Evolutionary conservation across 768 basidiomycete species (phyloP), one percentile per base, ranked within the genome.

Genomic region (Psilocybe tampanensis): DNA sequence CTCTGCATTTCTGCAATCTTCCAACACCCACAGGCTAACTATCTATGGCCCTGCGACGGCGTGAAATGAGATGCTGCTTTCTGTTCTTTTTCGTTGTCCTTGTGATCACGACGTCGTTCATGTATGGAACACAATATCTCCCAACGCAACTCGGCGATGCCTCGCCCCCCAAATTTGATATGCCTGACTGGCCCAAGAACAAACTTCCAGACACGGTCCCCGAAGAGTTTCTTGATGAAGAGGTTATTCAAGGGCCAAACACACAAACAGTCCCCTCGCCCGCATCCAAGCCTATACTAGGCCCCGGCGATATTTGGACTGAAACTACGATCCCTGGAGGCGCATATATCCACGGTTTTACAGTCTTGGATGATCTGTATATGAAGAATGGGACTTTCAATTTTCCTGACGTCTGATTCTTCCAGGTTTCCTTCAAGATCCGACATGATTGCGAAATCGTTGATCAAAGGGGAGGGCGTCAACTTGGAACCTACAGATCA

Each of bases 361-460:
- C 88, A 0, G 72, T 90, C 43, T 82, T 91, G 58, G 82, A 84
- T 50, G 82, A 88, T 60, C 68, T 93, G 8, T 90, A 92, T 71
- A 81, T 90, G 71, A 77, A 81, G 52, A 85, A 89, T 59, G 87
- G 88, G 21, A 90, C 86, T 1, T 80, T 91, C 63, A 85, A n/a
- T 82, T 66, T 74, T 90, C 57, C 75, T 92, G 47, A 83, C 88
- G 4, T 18, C 48, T n/a, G 44, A 54, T 21, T 47, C 18, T 12
- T 54, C 54, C 11, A 26, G 55, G 32, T 55, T 59, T 45, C 58
- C 58, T 33, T 50, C 53, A 6, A 50, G 36, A 48, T 21, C 52
- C 21, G 36, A 51, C 21, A 59, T 55, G 33, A 47, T 53, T 41
- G 53, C 47, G 71, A 47, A 52, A 9, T 69, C 72, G n/a, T 29